A percentile compares a stretch with the other conserved stretches of the same genome.
Conservation (phyloP, 768 basidiomycete genomes). For the Russula lepida region DNA sequence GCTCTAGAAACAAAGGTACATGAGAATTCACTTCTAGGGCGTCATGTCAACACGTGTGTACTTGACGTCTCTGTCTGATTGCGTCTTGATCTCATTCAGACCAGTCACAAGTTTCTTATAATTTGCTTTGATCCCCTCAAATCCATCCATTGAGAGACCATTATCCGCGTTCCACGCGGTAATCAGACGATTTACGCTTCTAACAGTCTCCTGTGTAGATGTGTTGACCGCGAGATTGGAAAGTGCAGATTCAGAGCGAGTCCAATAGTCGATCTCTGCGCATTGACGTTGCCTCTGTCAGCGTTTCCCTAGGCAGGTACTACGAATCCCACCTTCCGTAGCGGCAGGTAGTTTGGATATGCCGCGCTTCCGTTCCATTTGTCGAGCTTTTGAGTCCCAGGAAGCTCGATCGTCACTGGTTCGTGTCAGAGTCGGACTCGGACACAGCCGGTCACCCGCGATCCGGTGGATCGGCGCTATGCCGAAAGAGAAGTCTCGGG, state of each 20-base stretch:
- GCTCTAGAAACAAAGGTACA: constrained; percentile 36
- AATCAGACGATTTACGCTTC: constrained; percentile 66
- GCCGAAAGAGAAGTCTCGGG: background rate
- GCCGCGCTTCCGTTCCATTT: constrained; percentile 67
- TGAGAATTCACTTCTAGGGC: constrained; percentile 2
- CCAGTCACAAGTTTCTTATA: constrained; percentile 55
- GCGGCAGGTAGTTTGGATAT: constrained; percentile 56
- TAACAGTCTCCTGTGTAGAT: constrained; percentile 48
- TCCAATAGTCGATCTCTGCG: constrained; percentile 71
- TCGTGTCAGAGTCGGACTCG: background rate
- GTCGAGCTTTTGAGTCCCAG: background rate
- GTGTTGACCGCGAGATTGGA: constrained; percentile 46
- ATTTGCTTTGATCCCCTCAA: constrained; percentile 52
- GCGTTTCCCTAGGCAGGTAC: constrained; percentile 12
- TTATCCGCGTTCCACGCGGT: constrained; percentile 68
- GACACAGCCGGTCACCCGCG: background rate
- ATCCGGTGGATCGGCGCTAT: background rate
- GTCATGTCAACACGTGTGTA: constrained; percentile 26
- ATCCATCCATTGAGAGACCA: constrained; percentile 54
- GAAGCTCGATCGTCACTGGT: background rate
- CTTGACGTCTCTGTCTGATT: constrained; percentile 58
- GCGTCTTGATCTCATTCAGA: constrained; percentile 51
- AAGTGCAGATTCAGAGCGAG: constrained; percentile 51
- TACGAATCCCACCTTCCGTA: constrained; percentile 56
- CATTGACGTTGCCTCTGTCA: constrained; percentile 1